phyloP scores from a whole-genome alignment of 1,139 yeast genomes.

The Pichia sp. region DNA sequence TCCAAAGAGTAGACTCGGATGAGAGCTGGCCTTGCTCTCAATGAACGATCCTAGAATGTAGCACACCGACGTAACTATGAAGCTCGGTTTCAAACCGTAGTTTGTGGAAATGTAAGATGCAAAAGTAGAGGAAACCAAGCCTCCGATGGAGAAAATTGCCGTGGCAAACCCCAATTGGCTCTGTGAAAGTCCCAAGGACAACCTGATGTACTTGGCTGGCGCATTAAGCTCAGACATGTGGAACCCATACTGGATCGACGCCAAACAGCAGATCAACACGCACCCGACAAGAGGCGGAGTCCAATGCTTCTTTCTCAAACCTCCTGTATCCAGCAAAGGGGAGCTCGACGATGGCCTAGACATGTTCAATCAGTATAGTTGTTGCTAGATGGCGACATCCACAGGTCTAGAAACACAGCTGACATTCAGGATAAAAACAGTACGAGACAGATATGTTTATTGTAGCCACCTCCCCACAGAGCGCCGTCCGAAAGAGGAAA shows the following conservation, averaged over 20 bases:
- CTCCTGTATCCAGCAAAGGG: conserved; percentile 9
- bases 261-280: conserved; percentile 52
- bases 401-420: too few relatives aligned
- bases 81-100: conserved; percentile 59
- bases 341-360: neutral
- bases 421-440: too few relatives aligned
- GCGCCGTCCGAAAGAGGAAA: neutral
- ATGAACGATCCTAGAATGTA: conserved; percentile 66
- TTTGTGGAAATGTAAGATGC: conserved; percentile 69
- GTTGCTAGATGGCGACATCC: too few relatives aligned
- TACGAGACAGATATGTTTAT: too few relatives aligned
- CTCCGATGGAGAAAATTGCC: conserved; percentile 82
- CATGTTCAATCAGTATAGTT: neutral
- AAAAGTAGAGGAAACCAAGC: conserved; percentile 68
- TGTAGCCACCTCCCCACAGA: neutral
- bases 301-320: conserved; percentile 10
- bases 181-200: conserved; percentile 30
- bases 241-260: conserved; percentile 84
- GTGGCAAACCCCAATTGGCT: conserved; percentile 76
- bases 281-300: conserved; percentile 28
- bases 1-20: conserved; percentile 52
- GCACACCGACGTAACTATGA: conserved; percentile 46
- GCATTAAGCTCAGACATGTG: conserved; percentile 89
- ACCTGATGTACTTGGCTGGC: conserved; percentile 54
- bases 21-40: conserved; percentile 49